A percentile compares a stretch with the other conserved stretches of the same genome.
Evolutionary conservation across 495 filamentous ascomycete species (phyloP).

Genomic region (Hypoxylon fuscum): DNA sequence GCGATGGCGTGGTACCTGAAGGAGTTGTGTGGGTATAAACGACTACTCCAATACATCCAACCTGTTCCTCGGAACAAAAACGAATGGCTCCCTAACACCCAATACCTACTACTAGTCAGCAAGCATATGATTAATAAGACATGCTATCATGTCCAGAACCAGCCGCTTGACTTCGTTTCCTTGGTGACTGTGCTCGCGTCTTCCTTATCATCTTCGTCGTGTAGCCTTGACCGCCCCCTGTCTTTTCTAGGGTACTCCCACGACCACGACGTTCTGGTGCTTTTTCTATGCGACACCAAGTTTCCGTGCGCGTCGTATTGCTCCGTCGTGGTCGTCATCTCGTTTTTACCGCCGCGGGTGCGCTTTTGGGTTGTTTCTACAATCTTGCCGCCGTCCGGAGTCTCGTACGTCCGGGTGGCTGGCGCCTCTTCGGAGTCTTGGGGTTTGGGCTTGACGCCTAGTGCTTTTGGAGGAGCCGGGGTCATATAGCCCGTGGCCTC

Average conservation of each 20-base stretch:
- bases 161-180: constrained; percentile 35
- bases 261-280: constrained; percentile 16
- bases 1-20: neutral
- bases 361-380: constrained; percentile 21
- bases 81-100: too few relatives aligned
- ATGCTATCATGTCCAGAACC: constrained; percentile 47
- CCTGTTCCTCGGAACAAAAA: neutral
- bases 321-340: constrained; percentile 19
- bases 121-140: too few relatives aligned
- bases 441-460: neutral
- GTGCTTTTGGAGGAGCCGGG: too few relatives aligned
- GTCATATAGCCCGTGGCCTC: too few relatives aligned
- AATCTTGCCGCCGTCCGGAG: constrained; percentile 35
- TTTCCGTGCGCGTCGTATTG: constrained; percentile 33
- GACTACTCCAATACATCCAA: too few relatives aligned
- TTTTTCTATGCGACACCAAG: constrained; percentile 13
- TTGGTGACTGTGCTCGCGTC: neutral
- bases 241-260: neutral
- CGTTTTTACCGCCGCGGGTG: constrained; percentile 1
- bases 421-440: constrained; percentile 9
- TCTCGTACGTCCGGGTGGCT: constrained; percentile 20
- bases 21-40: constrained; percentile 8
- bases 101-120: too few relatives aligned
- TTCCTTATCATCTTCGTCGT: constrained; percentile 7
- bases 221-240: neutral